A percentile compares a stretch with the other conserved stretches of the same genome.
Evolutionary conservation across 306 rosid genomes (phyloP).

Genomic region (Gleditsia sinensis): DNA sequence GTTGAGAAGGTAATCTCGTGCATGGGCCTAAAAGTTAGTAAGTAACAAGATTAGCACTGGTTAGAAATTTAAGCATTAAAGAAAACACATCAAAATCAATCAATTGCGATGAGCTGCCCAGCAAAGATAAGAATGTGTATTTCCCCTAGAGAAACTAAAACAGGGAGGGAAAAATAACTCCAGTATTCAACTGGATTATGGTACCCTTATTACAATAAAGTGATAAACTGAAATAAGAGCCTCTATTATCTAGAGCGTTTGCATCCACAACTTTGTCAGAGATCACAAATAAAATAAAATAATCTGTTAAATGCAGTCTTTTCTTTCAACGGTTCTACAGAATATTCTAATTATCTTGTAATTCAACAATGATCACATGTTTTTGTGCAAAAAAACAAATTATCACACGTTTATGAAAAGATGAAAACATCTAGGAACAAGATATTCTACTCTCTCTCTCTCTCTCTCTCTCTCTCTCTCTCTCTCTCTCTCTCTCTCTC

Average conservation of each 20-base stretch:
- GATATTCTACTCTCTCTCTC: not conserved
- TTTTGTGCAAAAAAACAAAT: no score
- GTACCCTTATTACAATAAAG: not conserved
- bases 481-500: no score
- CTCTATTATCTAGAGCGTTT: not conserved
- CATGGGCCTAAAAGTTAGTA: slow-evolving; percentile 74
- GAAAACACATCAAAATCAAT: slow-evolving; percentile 6
- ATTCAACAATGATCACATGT: not conserved
- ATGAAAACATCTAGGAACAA: slow-evolving; percentile 16
- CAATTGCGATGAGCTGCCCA: slow-evolving; percentile 7
- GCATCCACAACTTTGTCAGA: slow-evolving; percentile 22
- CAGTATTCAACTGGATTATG: not conserved
- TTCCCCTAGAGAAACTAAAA: no score
- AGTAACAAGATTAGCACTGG: slow-evolving; percentile 28
- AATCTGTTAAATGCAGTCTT: not conserved
- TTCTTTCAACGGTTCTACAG: slow-evolving; percentile 23
- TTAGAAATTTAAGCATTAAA: slow-evolving; percentile 22
- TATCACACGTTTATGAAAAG: slow-evolving; percentile 19
- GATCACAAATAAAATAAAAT: not conserved
- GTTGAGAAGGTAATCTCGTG: slow-evolving; percentile 98
- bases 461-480: not conserved
- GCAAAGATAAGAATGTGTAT: slow-evolving; percentile 12
- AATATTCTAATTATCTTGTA: not conserved
- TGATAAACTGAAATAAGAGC: not conserved
- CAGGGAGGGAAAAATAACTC: not conserved